Base-by-base conservation (phyloP, 371 early-diverging fungal species). In the Rhizopus delemar region DNA sequence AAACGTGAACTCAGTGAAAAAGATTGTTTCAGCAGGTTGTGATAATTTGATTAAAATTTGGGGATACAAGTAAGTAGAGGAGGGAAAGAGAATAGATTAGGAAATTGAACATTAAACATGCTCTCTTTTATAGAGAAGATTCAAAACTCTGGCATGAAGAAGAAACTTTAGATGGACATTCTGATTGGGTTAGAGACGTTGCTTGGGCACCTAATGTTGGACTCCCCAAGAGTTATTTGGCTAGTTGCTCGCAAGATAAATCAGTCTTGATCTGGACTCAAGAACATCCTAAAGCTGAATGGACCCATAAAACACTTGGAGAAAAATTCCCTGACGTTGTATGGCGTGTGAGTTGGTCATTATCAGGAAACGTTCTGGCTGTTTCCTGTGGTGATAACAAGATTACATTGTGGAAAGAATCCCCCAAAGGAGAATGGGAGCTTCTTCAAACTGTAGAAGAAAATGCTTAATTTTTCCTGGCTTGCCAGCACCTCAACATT, bases 111-210 rank as follows among this genome's bases (percentile, higher is more conserved):
- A 15, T 15, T 32, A 28, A 22, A 46, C 9, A 13, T 34, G 35
- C 8, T 9, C 8, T 28, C 5, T 7, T 7, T 32, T 28, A 28
- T 59, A 90, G 87, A 35, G 92, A 93, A 50, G 92, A 91, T 35
- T 69, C 76, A 28, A 87, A 88, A 65, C 71, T 80, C 3, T 91
- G 89, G 85, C 87, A 85, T 73, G 82, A 89, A 79, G 93, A 93
- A 56, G 84, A 86, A 12, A 82, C 82, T 7, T 84, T 98, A 46
- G 91, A 92, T 53, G 96, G 93, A 0, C 99, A 98, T 73, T 82
- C 88, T 16, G 98, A 98, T 73, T 98, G 99, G 99, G 97, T 98
- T n/a, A 87, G 99, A 16, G 99, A 97, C 74, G 93, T 98, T 46
- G 91, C 96, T 16, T 98, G 91, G 84, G 97, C 98, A 33, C 99